These are phyloP conservation scores for Nissolia schottii DNA, from an alignment of 306 rosid genomes.

Conservation along the genomic window DNA sequence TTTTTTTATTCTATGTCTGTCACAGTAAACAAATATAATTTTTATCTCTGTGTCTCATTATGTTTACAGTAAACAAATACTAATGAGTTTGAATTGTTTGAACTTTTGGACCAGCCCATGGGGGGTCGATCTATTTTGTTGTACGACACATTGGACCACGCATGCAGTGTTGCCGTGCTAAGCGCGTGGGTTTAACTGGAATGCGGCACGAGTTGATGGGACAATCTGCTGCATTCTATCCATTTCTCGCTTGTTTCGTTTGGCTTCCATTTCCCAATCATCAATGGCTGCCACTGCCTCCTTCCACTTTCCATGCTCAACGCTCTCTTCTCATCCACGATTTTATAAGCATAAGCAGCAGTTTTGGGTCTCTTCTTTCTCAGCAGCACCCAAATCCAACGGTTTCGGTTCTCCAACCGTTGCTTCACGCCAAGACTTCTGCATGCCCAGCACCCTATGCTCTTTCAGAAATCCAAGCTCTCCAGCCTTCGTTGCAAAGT, in stretches of 20 bases:
- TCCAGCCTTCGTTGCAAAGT: constrained; percentile 3
- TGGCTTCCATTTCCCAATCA: not conserved
- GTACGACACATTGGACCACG: too few species aligned
- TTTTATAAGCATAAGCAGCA: not conserved
- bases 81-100: too few species aligned
- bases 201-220: too few species aligned
- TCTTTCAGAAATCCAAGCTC: constrained; percentile 4
- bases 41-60: too few species aligned
- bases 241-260: not conserved
- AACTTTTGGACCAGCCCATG: too few species aligned
- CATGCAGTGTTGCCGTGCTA: too few species aligned
- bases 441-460: not conserved
- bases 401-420: constrained; percentile 10
- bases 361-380: not conserved
- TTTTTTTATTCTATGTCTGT: too few species aligned
- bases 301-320: not conserved
- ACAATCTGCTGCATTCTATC: too few species aligned
- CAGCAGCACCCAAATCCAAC: not conserved
- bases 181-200: too few species aligned
- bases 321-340: constrained; percentile 2
- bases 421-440: constrained; percentile 30
- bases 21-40: too few species aligned
- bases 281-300: constrained; percentile 23
- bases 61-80: too few species aligned
- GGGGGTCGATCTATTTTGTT: too few species aligned